phyloP scores from a whole-genome alignment of 345 rosid genomes.

The Hirschfeldia incana region DNA sequence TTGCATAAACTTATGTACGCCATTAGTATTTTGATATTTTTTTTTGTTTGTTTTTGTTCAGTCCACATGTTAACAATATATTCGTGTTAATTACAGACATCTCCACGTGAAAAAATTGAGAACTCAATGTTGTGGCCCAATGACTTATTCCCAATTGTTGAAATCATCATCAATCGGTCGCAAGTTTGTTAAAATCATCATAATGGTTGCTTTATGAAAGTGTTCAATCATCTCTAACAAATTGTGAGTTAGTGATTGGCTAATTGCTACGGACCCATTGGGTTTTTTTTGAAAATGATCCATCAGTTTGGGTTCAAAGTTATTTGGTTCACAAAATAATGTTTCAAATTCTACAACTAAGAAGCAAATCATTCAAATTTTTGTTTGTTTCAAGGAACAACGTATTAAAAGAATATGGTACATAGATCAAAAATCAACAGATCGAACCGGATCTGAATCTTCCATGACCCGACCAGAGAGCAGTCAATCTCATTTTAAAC shows the following conservation, averaged over 20 bases:
- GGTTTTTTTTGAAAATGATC: slow-evolving; percentile 25
- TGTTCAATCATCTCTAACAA: slow-evolving; percentile 17
- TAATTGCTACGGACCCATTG: slow-evolving; percentile 29
- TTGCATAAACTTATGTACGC: slow-evolving; percentile 9
- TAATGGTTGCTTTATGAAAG: neutral
- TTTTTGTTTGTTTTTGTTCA: slow-evolving; percentile 4
- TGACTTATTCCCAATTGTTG: slow-evolving; percentile 20
- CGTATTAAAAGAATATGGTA: neutral
- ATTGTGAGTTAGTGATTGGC: slow-evolving; percentile 31
- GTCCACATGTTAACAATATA: slow-evolving; percentile 26
- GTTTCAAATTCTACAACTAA: neutral
- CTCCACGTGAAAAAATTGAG: slow-evolving; percentile 36
- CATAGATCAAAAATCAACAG: neutral
- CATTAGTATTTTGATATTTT: slow-evolving; percentile 26
- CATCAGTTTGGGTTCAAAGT: slow-evolving; percentile 16
- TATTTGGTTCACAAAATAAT: slow-evolving; percentile 17
- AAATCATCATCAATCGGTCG: slow-evolving; percentile 8
- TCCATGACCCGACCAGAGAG: neutral
- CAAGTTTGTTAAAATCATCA: neutral
- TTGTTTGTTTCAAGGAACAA: neutral
- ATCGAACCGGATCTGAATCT: neutral
- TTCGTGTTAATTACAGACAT: slow-evolving; percentile 33
- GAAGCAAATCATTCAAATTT: neutral
- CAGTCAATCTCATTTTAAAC: neutral
- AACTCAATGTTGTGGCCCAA: slow-evolving; percentile 26